phyloP scores from a whole-genome alignment of 2,329 filamentous ascomycete genomes.

The Cladosporium austrohemisphaericum region DNA sequence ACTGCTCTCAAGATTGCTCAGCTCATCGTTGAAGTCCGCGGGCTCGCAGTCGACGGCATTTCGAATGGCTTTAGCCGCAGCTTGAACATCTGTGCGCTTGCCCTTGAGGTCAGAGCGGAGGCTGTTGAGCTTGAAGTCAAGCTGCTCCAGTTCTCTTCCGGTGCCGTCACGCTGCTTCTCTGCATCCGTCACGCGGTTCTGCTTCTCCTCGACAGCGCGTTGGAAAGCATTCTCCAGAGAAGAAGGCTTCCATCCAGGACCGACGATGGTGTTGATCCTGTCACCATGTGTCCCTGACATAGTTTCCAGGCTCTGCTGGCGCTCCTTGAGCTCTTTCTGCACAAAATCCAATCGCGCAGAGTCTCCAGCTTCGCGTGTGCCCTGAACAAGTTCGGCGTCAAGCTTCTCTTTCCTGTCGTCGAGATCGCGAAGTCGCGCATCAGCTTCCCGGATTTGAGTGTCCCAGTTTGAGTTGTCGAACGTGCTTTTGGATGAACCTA shows the following conservation, averaged over 20 bases:
- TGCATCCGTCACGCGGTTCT: constrained; percentile 57
- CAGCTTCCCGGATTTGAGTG: constrained; percentile 62
- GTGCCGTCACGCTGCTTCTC: constrained; percentile 67
- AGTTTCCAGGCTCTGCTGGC: constrained; percentile 70
- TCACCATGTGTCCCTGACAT: constrained; percentile 70
- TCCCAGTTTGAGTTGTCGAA: constrained; percentile 66
- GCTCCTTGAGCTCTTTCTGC: constrained; percentile 73
- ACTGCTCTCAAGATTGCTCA: constrained; percentile 50
- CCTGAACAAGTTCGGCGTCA: constrained; percentile 76
- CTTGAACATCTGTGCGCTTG: constrained; percentile 60
- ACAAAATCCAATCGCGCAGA: constrained; percentile 79
- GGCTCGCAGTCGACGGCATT: constrained; percentile 53
- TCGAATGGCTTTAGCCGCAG: constrained; percentile 52
- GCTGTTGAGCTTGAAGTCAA: constrained; percentile 68
- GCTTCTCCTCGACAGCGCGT: constrained; percentile 55
- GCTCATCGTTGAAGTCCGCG: constrained; percentile 48
- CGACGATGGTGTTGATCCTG: constrained; percentile 64
- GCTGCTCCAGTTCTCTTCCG: constrained; percentile 66
- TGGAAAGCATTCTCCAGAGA: constrained; percentile 71
- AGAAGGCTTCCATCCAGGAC: constrained; percentile 63
- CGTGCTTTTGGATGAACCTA: constrained; percentile 61
- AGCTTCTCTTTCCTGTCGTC: constrained; percentile 71
- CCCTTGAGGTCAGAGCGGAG: constrained; percentile 56
- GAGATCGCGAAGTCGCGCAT: constrained; percentile 61
- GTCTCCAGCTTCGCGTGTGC: constrained; percentile 74